Conservation (phyloP, 257 asterid species). For the Solanum megistacrolobum region DNA sequence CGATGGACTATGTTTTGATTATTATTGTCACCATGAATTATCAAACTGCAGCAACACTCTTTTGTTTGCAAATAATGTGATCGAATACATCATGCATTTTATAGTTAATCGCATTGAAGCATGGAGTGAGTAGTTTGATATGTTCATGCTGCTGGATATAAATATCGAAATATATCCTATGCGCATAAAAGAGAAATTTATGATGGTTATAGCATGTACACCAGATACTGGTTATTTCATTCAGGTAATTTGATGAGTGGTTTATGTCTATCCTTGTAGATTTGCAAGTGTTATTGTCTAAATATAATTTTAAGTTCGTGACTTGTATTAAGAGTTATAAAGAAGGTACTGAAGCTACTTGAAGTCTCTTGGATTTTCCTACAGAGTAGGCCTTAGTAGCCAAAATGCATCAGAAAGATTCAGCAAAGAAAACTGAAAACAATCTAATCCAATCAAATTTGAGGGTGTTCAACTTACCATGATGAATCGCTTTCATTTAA, state of each 20-base stretch:
- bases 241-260: constrained; percentile 34
- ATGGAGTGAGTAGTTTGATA: constrained; percentile 77
- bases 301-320: neutral
- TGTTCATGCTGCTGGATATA: constrained; percentile 66
- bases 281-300: neutral
- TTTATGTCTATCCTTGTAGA: neutral
- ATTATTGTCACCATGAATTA: neutral
- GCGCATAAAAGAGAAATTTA: constrained; percentile 65
- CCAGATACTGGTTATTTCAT: constrained; percentile 56
- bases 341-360: neutral
- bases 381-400: neutral
- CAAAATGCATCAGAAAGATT: neutral
- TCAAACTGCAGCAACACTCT: neutral
- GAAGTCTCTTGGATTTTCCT: neutral
- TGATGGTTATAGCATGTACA: constrained; percentile 81
- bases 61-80: neutral
- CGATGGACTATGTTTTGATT: neutral
- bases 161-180: constrained; percentile 68
- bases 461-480: neutral
- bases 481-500: neutral
- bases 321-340: neutral
- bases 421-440: neutral
- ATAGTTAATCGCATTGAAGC: constrained; percentile 63
- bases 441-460: neutral
- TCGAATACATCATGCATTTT: neutral